These are phyloP conservation scores for Gossypium raimondii DNA, from an alignment of 345 rosid species.

Conservation along the genomic window DNA sequence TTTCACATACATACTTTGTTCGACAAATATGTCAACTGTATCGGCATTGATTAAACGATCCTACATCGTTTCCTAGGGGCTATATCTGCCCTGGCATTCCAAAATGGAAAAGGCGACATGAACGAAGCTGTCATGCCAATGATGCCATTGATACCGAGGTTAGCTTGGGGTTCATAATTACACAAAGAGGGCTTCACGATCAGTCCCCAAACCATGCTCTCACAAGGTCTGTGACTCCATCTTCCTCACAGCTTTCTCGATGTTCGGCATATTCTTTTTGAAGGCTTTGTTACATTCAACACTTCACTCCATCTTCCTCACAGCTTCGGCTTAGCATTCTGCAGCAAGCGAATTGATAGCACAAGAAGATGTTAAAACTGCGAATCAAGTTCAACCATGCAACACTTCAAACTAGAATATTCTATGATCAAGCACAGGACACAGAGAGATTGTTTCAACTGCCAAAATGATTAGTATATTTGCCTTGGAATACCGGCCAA, in stretches of 20 bases:
- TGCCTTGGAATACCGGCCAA: too few species aligned
- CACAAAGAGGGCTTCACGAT: background rate
- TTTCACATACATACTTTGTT: background rate
- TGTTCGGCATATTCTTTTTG: slow-evolving; percentile 37
- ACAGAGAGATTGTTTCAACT: too few species aligned
- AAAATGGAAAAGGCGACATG: background rate
- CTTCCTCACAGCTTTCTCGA: slow-evolving; percentile 65
- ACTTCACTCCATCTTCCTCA: slow-evolving; percentile 55
- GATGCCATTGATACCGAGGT: background rate
- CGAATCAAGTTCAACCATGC: too few species aligned
- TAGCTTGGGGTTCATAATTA: background rate
- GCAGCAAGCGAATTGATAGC: too few species aligned
- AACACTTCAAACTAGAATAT: too few species aligned
- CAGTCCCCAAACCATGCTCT: background rate
- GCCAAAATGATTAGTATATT: too few species aligned
- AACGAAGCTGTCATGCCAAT: background rate
- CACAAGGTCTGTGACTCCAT: slow-evolving; percentile 45
- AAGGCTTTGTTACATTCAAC: slow-evolving; percentile 49
- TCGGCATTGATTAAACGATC: background rate
- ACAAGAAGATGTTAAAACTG: too few species aligned
- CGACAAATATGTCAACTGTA: background rate
- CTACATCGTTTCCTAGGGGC: background rate
- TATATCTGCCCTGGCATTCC: background rate
- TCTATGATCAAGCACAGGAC: too few species aligned
- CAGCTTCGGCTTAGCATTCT: slow-evolving; percentile 54